Conservation (phyloP, 129 eudicot species). For the Lonicera japonica region DNA sequence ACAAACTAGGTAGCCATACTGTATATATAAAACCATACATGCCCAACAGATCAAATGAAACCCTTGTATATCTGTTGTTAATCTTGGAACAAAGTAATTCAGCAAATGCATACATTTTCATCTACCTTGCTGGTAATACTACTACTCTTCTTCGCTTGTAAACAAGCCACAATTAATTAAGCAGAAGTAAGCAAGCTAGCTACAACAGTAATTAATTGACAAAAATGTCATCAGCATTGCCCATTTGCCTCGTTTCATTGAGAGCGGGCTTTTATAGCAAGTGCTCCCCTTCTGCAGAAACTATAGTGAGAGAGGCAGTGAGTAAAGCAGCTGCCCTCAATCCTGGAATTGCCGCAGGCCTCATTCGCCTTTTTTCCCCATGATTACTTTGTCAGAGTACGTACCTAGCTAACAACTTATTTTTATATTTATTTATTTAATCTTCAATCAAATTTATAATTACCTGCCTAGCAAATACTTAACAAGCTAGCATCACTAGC, state of each 20-base stretch:
- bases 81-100: no score
- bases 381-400: constrained; percentile 55
- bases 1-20: no score
- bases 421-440: not conserved
- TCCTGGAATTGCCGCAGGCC: constrained; percentile 54
- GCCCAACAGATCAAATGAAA: no score
- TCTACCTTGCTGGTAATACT: no score
- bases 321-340: constrained; percentile 15
- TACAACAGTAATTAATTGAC: not conserved
- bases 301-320: constrained; percentile 30
- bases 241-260: constrained; percentile 14
- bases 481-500: not conserved
- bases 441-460: not conserved
- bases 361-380: constrained; percentile 50
- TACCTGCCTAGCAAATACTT: not conserved
- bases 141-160: no score
- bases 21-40: no score
- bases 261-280: constrained; percentile 30
- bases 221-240: not conserved
- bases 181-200: no score
- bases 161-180: no score
- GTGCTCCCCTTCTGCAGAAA: constrained; percentile 38
- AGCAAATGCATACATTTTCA: no score
- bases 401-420: not conserved
- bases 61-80: no score